Evolutionary conservation across 257 asterid genomes (phyloP), one percentile per base, ranked within the genome.

Genomic region (Solanum peruvianum): DNA sequence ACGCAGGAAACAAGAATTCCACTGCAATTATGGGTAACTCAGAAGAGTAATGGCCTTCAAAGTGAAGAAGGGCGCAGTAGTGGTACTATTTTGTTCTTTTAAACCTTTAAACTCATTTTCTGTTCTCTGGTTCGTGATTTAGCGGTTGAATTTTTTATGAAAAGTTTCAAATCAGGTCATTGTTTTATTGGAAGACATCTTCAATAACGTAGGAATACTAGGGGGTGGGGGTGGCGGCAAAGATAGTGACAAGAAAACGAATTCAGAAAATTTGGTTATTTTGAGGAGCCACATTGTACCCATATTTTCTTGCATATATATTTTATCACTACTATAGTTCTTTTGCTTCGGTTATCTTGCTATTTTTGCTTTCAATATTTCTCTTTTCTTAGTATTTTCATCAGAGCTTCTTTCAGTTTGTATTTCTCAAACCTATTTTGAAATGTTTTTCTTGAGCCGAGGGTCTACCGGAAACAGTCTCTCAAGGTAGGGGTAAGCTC

Each of bases 11-110:
- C 93, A 78, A 94, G 98, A 88, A 77, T 91, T 83, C 99, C 99
- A 9, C 88, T 97, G 89, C 99, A 97, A 82, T 90, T 97, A 89
- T 97, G 99, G 99, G 96, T 94, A 84, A 92, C 96, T 87, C 98
- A 95, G 92, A 93, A 97, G 88, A 89, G 89, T 88, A 95, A 94
- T 90, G 98, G 98, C 88, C 89, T 94, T 90, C 90, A 89, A 75
- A 87, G 88, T 91, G 99, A 93, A 75, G 97, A 92, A 88, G 90
- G 92, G 87, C 90, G 87, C 35, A 87, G 82, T 89, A 93, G 95
- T 89, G 99, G 99, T 96, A 93, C 88, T 29, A 37, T 87, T 92
- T 87, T 86, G 49, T 64, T 66, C 12, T 18, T 80, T 9, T 81
- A 29, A 47, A 71, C 76, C 70, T 47, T 39, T n/a, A 25, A 83